phyloP scores from a whole-genome alignment of 495 filamentous ascomycete species.

The Aspergillus ostianus region DNA sequence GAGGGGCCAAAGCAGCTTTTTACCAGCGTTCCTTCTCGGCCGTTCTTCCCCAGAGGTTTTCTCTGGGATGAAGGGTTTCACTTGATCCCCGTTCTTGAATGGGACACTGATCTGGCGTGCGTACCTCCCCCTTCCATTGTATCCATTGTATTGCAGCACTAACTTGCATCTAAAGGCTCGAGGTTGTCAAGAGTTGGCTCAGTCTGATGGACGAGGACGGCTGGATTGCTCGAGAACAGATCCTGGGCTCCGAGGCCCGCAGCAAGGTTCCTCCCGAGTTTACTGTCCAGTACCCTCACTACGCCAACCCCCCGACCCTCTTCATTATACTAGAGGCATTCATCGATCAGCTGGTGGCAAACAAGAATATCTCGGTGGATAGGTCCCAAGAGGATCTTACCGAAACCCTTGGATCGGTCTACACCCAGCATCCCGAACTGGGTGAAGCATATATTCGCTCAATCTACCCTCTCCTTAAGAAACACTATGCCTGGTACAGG shows the following conservation, averaged over 20 bases:
- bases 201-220: constrained; percentile 94
- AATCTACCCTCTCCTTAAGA: constrained; percentile 88
- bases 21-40: constrained; percentile 87
- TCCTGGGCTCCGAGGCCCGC: constrained; percentile 88
- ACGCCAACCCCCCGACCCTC: constrained; percentile 96
- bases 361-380: constrained; percentile 27
- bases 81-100: constrained; percentile 86
- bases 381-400: constrained; percentile 25
- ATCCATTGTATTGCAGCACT: background rate
- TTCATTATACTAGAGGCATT: constrained; percentile 85
- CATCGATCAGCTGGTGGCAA: constrained; percentile 65
- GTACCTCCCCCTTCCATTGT: constrained; percentile 19
- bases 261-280: constrained; percentile 97
- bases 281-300: constrained; percentile 94
- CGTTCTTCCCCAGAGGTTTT: constrained; percentile 96
- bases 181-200: constrained; percentile 95
- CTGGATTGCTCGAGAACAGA: constrained; percentile 97
- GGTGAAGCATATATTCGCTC: constrained; percentile 72
- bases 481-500: constrained; percentile 92
- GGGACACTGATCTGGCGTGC: constrained; percentile 83
- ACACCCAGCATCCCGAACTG: constrained; percentile 63
- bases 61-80: constrained; percentile 99
- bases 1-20: constrained; percentile 90
- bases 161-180: constrained; percentile 48
- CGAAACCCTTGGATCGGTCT: constrained; percentile 51